Evolutionary conservation across 202 grass and related monocot species (phyloP).

Genomic region (Schoenoplectus triqueter): DNA sequence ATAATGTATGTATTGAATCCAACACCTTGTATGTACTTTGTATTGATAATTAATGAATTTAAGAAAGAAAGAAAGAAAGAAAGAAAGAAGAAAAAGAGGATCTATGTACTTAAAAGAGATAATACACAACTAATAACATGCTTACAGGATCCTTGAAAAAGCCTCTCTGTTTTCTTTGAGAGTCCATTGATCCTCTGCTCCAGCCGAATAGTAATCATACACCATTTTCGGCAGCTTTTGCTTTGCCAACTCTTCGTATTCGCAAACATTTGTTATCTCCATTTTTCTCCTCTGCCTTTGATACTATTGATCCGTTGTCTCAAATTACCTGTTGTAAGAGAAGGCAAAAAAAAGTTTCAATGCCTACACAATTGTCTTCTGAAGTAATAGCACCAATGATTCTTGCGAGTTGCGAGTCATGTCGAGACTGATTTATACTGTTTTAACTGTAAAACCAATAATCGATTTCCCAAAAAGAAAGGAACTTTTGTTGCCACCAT

Average conservation of each 20-base stretch:
- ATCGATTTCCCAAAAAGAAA: not conserved
- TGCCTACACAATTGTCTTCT: not conserved
- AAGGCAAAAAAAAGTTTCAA: not conserved
- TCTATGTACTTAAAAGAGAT: not conserved
- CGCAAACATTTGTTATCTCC: constrained; percentile 89
- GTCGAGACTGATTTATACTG: not conserved
- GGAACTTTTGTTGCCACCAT: not conserved
- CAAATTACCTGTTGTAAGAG: not conserved
- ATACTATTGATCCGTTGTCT: not conserved
- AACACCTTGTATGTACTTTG: not conserved
- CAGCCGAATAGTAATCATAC: constrained; percentile 89
- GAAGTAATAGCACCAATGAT: not conserved
- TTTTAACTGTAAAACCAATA: not conserved
- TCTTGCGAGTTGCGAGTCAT: not conserved
- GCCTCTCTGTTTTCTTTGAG: constrained; percentile 89
- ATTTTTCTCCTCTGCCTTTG: constrained; percentile 39
- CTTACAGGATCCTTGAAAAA: constrained; percentile 96
- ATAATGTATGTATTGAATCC: not conserved
- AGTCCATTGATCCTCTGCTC: constrained; percentile 92
- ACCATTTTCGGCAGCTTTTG: constrained; percentile 90
- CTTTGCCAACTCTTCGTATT: constrained; percentile 76
- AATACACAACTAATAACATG: constrained; percentile 29
- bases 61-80: not conserved
- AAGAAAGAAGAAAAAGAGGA: not conserved
- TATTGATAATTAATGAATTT: constrained; percentile 6